Evolutionary conservation across 108 stramenopile genomes (phyloP), one percentile per base, ranked within the genome.

Genomic region (Halocafeteria seosinensis): DNA sequence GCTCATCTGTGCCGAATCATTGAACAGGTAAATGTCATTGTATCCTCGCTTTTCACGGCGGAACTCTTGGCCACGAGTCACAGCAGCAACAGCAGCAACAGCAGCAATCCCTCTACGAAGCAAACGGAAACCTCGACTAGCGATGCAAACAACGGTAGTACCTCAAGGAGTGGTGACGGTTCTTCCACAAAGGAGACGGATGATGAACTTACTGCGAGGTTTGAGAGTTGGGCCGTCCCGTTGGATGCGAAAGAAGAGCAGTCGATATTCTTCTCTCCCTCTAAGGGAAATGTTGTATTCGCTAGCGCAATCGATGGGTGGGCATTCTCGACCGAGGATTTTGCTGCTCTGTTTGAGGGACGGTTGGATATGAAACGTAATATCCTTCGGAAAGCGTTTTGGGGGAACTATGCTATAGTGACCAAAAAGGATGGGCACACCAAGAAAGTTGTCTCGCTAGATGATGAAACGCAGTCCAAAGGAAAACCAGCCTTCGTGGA

Each of bases 271-370:
- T 97, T 97, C 77, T 86, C 87, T 33, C 91, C 94, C 1, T 73
- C 77, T 62, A 75, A 80, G 55, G 91, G 92, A 3, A 92, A 98
- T 75, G 90, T 98, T 9, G 79, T 94, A 5, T 98, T 98, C 78
- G 83, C 84, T 30, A 83, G 84, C 23, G 93, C 93, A 3, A 62
- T 89, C 34, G 87, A 86, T 69, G 88, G 94, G 42, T 98, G 92
- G 92, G 96, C 88, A 47, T 95, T 98, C 61, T 77, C 88, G 0
- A 59, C 88, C 6, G 84, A 81, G 17, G 47, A 76, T 30, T 77
- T 82, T 69, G 78, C 75, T 23, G 68, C 50, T 28, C 31, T 73
- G 50, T 76, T 75, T 63, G 27, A 42, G 13, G 63, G 68, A 34
- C 38, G 60, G 26, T 31, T 80, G 28, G 72, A 66, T 13, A 25